These are phyloP conservation scores for Cyberlindnera lachancei DNA, from an alignment of 805 yeast genomes.

Conservation along the genomic window DNA sequence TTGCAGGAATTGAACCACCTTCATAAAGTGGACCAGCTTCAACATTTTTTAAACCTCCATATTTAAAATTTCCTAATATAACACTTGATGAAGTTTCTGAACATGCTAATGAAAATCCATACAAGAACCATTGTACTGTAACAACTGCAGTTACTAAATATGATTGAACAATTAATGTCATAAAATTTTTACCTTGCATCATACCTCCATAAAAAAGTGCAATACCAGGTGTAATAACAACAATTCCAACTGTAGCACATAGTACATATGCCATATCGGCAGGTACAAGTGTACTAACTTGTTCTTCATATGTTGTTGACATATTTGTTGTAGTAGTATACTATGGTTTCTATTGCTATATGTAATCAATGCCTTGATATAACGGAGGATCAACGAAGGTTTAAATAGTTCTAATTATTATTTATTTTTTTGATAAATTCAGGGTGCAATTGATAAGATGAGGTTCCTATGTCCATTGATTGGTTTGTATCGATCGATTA, in stretches of 20 bases:
- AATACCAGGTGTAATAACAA: constrained; percentile 91
- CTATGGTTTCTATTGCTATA: too few relatives aligned
- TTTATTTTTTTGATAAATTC: too few relatives aligned
- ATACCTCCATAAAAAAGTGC: constrained; percentile 77
- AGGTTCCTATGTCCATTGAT: too few relatives aligned
- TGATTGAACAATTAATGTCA: constrained; percentile 73
- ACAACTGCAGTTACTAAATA: constrained; percentile 65
- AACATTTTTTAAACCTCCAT: constrained; percentile 74
- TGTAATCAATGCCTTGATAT: too few relatives aligned
- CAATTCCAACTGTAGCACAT: constrained; percentile 29
- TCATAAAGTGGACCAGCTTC: constrained; percentile 68
- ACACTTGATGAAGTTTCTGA: constrained; percentile 60
- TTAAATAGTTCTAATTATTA: too few relatives aligned
- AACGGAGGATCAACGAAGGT: too few relatives aligned
- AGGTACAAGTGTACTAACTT: constrained; percentile 25
- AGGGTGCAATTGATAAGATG: too few relatives aligned
- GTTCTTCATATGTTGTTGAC: constrained; percentile 2
- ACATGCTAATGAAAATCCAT: constrained; percentile 92
- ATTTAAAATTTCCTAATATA: constrained; percentile 72
- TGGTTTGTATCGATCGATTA: too few relatives aligned
- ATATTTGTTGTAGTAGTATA: too few relatives aligned
- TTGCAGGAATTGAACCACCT: constrained; percentile 42
- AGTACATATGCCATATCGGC: constrained; percentile 44
- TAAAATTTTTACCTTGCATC: constrained; percentile 62
- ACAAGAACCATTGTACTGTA: constrained; percentile 87